Evolutionary conservation across 2,329 filamentous ascomycete genomes (phyloP), one percentile per base, ranked within the genome.

Genomic region (Colletotrichum camelliae): DNA sequence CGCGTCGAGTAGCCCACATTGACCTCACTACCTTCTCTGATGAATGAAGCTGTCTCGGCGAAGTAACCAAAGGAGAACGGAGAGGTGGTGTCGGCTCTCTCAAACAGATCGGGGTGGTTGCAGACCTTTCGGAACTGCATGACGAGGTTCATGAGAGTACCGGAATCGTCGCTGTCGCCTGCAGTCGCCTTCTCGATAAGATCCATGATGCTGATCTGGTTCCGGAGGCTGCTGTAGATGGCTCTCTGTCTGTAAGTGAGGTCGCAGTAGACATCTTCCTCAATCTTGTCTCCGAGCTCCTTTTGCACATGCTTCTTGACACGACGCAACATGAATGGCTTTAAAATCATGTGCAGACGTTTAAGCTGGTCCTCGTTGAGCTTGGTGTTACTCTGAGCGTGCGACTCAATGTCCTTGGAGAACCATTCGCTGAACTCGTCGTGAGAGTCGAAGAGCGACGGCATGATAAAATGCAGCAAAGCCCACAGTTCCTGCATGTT

Each of bases 401-500:
- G 97, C 52, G 96, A 98, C 85, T 99, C 97, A 77, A 99, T 99
- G 79, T 97, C 95, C 86, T 97, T 97, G 70, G 94, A 96, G 84
- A 97, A 97, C 95, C 95, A 97, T 80, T 97, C 95, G 86, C 94
- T 96, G 82, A 97, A 97, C 81, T 97, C 95, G 82, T 97, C 95
- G 85, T 97, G 95, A 1, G 94, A 96, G 84, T 97, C 97, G 85
- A 99, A 99, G 67, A 99, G 89, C 58, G 95, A 98, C n/a, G 97
- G 97, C 97, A 99, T 98, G 87, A 98, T 98, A 87, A 99, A 99
- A 89, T 99, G 97, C 24, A 99, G 90, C 79, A 99, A 87, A 35
- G 97, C 97, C 97, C 97, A 99, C 75, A 99, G 87, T 86, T 99
- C 96, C 85, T 98, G 97, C 97, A 99, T 99, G 89, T 98, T 99